A percentile compares a stretch with the other conserved stretches of the same genome.
Evolutionary conservation across 2,329 filamentous ascomycete species (phyloP).

Genomic region (Epichloe typhina): DNA sequence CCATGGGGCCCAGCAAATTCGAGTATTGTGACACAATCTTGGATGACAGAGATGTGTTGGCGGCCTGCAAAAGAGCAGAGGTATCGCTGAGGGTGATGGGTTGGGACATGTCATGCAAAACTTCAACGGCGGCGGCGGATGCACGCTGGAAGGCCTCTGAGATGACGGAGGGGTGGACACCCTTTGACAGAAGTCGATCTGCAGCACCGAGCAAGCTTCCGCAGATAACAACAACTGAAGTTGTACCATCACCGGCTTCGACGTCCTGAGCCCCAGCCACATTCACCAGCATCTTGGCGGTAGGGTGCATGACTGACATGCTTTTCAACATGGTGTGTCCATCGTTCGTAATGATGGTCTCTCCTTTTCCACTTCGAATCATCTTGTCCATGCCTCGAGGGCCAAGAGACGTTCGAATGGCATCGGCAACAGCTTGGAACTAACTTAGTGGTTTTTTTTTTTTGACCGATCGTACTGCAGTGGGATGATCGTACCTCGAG

Average conservation of each 20-base stretch:
- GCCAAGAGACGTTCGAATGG: conserved; percentile 89
- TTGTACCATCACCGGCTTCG: conserved; percentile 95
- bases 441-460: conserved; percentile 1
- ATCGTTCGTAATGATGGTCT: conserved; percentile 98
- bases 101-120: conserved; percentile 90
- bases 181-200: conserved; percentile 79
- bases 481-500: conserved; percentile 55
- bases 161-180: conserved; percentile 90
- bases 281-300: conserved; percentile 97
- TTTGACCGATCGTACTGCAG: background rate
- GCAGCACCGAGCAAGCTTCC: conserved; percentile 89
- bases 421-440: conserved; percentile 76
- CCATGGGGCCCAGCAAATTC: conserved; percentile 90
- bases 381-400: conserved; percentile 99
- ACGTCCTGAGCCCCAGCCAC: conserved; percentile 95
- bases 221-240: conserved; percentile 94
- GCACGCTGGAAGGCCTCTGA: conserved; percentile 96
- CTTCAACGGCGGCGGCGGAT: conserved; percentile 73
- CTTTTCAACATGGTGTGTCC: conserved; percentile 98
- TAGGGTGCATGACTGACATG: conserved; percentile 99
- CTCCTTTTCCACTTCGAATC: conserved; percentile 93
- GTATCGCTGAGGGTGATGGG: conserved; percentile 84
- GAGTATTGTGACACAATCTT: conserved; percentile 99
- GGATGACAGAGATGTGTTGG: conserved; percentile 91
- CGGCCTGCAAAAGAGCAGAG: conserved; percentile 82